These are phyloP conservation scores for Friedmanniomyces endolithicus DNA, from an alignment of 495 filamentous ascomycete species.

Conservation along the genomic window DNA sequence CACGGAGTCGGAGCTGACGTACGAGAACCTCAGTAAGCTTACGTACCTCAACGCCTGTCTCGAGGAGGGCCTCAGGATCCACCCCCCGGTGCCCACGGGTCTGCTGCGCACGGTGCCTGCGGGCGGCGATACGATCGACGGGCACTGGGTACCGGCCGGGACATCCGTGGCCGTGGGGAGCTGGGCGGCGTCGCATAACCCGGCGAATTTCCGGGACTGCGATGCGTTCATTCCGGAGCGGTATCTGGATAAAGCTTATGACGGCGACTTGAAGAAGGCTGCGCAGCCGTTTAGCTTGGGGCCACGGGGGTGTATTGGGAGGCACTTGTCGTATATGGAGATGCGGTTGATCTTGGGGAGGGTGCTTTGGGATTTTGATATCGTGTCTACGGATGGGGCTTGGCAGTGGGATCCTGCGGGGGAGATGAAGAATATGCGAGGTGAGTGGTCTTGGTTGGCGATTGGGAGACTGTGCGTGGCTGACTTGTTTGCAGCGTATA, in stretches of 20 bases:
- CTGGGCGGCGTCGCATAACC: conserved; percentile 14
- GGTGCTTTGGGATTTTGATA: conserved; percentile 27
- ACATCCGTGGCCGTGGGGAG: conserved; percentile 12
- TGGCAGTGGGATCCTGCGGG: conserved; percentile 16
- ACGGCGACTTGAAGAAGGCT: conserved; percentile 21
- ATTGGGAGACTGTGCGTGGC: background rate
- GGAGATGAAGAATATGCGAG: conserved; percentile 18
- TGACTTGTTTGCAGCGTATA: conserved; percentile 5
- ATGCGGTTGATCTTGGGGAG: conserved; percentile 23
- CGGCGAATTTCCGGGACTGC: conserved; percentile 22
- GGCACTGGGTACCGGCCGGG: conserved; percentile 29
- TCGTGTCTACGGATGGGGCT: conserved; percentile 8
- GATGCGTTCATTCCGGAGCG: conserved; percentile 27
- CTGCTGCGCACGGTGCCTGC: conserved; percentile 38
- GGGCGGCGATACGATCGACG: conserved; percentile 32
- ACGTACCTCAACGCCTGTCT: conserved; percentile 37
- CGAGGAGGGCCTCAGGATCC: conserved; percentile 43
- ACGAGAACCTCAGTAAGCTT: conserved; percentile 29
- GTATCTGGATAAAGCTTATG: conserved; percentile 19
- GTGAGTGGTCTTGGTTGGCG: background rate
- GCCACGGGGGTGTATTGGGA: conserved; percentile 26
- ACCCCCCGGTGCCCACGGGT: conserved; percentile 37
- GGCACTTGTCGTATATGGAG: conserved; percentile 23
- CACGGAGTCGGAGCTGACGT: conserved; percentile 20
- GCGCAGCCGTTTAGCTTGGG: conserved; percentile 25